Evolutionary conservation across 208 protist species (phyloP), one percentile per base, ranked within the genome.

Genomic region (Trypanosoma cruzi): DNA sequence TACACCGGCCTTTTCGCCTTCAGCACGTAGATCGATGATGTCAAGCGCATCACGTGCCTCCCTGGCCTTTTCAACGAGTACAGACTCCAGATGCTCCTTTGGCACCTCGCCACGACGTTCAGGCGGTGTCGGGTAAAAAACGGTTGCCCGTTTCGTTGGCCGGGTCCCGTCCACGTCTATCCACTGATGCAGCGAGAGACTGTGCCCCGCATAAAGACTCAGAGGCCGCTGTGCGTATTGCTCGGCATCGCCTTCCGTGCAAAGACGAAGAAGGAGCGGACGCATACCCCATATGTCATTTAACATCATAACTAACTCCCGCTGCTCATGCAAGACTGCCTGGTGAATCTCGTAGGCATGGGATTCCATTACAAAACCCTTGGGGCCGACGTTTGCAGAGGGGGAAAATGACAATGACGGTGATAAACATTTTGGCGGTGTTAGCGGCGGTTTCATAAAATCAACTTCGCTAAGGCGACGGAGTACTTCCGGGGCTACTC

Each of bases 91-190:
- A 31, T 72, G 49, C 18, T 32, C 37, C 14, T 50, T 18, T 10
- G 71, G 53, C 28, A 54, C 11, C 42, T 70, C 63, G 3, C 36
- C 24, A 5, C 18, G 14, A 10, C 71, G 71, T 11, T 46, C n/a
- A 16, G 71, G 71, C n/a, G 54, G 37, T 22, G 55, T 22, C 24
- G 71, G 37, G 29, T 76, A 76, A 24, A 76, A 65, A 10, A 76
- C 63, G n/a, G 28, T 46, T 4, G 54, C 60, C n/a, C 48, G 48
- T 26, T 56, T 34, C 34, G 6, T 28, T 2, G 64, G 34, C 26
- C 34, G 49, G 29, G 13, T n/a, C 26, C 32, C 22, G 22, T 52
- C 24, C 13, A 16, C 18, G 8, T 26, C 11, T 8, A 48, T 37
- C 64, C 64, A 68, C 52, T 68, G 64, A 49, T 68, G 64, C 52